phyloP scores from a whole-genome alignment of 352 stramenopile species.

The Globisporangium lucens region DNA sequence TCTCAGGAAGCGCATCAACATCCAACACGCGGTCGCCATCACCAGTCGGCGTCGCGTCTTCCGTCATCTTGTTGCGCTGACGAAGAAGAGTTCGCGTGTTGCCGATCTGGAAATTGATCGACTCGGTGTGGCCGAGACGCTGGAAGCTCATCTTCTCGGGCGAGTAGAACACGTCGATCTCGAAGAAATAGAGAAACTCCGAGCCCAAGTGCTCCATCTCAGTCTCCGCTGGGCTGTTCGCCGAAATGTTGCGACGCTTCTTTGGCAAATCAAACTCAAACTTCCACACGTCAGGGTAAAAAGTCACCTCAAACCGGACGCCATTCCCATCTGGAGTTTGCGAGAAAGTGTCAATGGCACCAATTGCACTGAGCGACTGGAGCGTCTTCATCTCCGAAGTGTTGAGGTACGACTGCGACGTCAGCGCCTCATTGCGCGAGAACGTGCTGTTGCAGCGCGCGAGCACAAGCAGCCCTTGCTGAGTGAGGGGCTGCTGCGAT shows the following conservation, averaged over 20 bases:
- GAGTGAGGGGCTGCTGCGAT: constrained; percentile 33
- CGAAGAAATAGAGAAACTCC: constrained; percentile 86
- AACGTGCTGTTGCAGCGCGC: constrained; percentile 85
- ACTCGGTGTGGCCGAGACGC: constrained; percentile 63
- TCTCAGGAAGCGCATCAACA: constrained; percentile 61
- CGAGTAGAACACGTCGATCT: constrained; percentile 82
- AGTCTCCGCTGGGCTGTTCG: constrained; percentile 19
- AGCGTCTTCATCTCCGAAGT: constrained; percentile 65
- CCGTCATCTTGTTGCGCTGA: constrained; percentile 77
- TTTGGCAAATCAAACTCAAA: constrained; percentile 88
- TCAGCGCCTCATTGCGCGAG: constrained; percentile 58
- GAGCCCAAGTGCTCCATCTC: constrained; percentile 41
- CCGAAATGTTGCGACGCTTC: constrained; percentile 72
- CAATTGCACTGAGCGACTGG: constrained; percentile 63
- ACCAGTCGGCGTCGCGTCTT: constrained; percentile 30
- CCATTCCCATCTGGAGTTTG: constrained; percentile 31
- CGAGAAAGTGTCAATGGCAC: constrained; percentile 56
- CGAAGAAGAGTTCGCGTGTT: constrained; percentile 83
- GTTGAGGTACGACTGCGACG: constrained; percentile 46
- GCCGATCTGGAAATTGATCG: constrained; percentile 83
- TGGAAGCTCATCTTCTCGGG: constrained; percentile 56
- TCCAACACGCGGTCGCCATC: constrained; percentile 49
- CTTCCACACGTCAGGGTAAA: constrained; percentile 88
- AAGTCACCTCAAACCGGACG: constrained; percentile 78
- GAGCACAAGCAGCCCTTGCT: constrained; percentile 50